phyloP scores from a whole-genome alignment of 345 rosid species.

The Microcos paniculata region DNA sequence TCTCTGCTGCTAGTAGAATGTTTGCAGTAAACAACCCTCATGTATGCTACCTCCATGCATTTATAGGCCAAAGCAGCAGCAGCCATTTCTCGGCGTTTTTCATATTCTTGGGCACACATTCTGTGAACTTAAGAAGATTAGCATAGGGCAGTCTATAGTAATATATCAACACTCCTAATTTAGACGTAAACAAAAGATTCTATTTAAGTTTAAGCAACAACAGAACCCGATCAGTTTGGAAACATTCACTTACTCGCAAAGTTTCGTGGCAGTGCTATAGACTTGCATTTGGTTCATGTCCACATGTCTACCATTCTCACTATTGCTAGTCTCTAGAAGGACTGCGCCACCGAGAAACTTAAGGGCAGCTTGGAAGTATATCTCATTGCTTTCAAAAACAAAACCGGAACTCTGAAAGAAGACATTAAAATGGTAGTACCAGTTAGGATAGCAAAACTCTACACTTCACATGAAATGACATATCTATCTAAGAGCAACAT shows the following conservation, averaged over 20 bases:
- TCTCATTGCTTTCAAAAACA: conserved; percentile 59
- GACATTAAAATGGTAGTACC: conserved; percentile 23
- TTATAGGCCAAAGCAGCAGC: conserved; percentile 84
- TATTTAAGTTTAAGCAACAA: conserved; percentile 16
- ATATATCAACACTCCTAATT: background rate
- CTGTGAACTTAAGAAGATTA: conserved; percentile 38
- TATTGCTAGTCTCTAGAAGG: conserved; percentile 50
- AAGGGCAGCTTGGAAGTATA: conserved; percentile 67
- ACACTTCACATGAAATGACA: background rate
- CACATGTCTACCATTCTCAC: conserved; percentile 40
- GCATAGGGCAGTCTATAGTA: background rate
- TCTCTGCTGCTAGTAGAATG: conserved; percentile 44
- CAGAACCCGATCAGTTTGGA: conserved; percentile 5
- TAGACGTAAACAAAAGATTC: background rate
- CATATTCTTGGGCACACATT: conserved; percentile 71
- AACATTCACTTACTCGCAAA: conserved; percentile 61
- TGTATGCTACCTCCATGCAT: conserved; percentile 77
- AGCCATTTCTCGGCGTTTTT: conserved; percentile 56
- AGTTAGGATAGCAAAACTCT: conserved; percentile 20
- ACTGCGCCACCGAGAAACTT: conserved; percentile 75
- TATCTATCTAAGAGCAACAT: conserved; percentile 13
- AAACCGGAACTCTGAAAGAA: conserved; percentile 48
- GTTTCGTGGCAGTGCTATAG: conserved; percentile 59
- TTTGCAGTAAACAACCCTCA: conserved; percentile 61
- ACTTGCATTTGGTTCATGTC: conserved; percentile 47